Evolutionary conservation across 2,329 filamentous ascomycete species (phyloP), one percentile per base, ranked within the genome.

Genomic region (Stromatinia cepivora): DNA sequence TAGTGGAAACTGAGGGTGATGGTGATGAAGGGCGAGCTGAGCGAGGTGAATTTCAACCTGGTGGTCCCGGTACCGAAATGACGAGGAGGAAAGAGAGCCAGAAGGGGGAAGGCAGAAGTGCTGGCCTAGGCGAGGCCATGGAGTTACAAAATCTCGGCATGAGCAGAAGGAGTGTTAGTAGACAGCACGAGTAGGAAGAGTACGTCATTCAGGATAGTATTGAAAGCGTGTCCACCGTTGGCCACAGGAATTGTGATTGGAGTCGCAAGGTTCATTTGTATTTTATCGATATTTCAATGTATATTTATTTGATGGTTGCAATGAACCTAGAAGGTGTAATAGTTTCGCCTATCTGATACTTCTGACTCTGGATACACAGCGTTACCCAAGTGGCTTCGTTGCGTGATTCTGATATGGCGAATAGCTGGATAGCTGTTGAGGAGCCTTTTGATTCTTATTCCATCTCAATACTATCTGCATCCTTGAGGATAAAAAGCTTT

Each of bases 151-250:
- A 67, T 62, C 39, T 66, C 31, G 71, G 71, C 42, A 71, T 72
- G 69, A 72, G 68, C 68, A 74, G 72, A 53, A 73, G 74, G 64
- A 76, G 76, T 70, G 70, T 71, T 52, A 75, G 75, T 73, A 62
- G 72, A 56, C 75, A 75, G 59, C 71, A 71, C 5, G 71, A 72
- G 65, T 75, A 66, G 71, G 52, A n/a, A 28, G 1, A 9, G 15
- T 11, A 25, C 22, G 31, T 50, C n/a, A 25, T 25, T 52, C n/a
- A 17, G 22, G 31, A 11, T 17, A 10, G 13, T 42, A 48, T n/a
- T 15, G 11, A 48, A n/a, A n/a, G 6, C 11, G 28, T 9, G 31
- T 25, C 13, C 8, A 17, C 42, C 2, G 4, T 42, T 59, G 17
- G 25, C 22, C 5, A 42, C 22, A 25, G n/a, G 36, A 28, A 45